These are phyloP conservation scores for Penicillium sp. DNA, from an alignment of 2,329 filamentous ascomycete species.

Conservation along the genomic window DNA sequence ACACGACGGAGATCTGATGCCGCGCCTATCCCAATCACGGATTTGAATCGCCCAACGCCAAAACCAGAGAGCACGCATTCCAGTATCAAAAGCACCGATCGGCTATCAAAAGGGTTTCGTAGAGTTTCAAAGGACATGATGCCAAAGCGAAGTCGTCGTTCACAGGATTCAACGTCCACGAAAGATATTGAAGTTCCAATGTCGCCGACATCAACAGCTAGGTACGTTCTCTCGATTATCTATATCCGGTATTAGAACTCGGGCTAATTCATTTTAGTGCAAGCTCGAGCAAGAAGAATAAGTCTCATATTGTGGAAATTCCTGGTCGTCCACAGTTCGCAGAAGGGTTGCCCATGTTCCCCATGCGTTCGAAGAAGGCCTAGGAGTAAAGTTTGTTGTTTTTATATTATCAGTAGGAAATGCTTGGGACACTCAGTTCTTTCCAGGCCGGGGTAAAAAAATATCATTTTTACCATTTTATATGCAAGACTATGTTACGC, in stretches of 20 bases:
- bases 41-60: background rate
- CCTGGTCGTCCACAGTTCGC: slow-evolving; percentile 13
- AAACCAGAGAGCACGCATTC: slow-evolving; percentile 1
- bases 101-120: slow-evolving; percentile 9
- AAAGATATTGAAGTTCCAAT: background rate
- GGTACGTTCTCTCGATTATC: background rate
- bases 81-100: background rate
- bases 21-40: slow-evolving; percentile 13
- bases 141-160: slow-evolving; percentile 6
- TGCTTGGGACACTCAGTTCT: too few relatives aligned
- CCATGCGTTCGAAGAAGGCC: slow-evolving; percentile 11
- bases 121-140: slow-evolving; percentile 6
- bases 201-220: background rate
- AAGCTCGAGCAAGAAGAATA: slow-evolving; percentile 4
- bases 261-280: background rate
- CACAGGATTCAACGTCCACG: slow-evolving; percentile 2
- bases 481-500: background rate
- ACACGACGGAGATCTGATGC: slow-evolving; percentile 11
- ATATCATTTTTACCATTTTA: background rate
- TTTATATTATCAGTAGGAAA: background rate
- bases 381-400: background rate
- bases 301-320: slow-evolving; percentile 12
- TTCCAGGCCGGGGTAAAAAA: too few relatives aligned
- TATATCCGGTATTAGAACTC: background rate
- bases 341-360: slow-evolving; percentile 15